Base-by-base conservation (phyloP, 129 eudicot genomes). In the Flaveria trinervia region DNA sequence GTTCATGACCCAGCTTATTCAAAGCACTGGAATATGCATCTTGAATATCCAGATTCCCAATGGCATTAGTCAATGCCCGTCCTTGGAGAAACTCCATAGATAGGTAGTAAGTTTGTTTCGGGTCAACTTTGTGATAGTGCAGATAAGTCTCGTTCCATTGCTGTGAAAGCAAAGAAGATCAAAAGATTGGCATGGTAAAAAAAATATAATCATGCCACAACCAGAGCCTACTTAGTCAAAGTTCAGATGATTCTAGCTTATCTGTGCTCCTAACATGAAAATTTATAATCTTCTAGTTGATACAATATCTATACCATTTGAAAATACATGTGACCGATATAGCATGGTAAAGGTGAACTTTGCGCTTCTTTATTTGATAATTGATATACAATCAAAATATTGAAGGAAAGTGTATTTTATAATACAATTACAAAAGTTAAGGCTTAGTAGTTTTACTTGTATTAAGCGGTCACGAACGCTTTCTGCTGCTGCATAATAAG, bases 51-150 rank as follows among this genome's bases (percentile, higher is more conserved):
- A 95, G 85, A 78, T 95, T 95, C 54, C 99, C 99, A 64, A 95
- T 89, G 56, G 97, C 99, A 82, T 95, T 95, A 57, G 95, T 91
- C 90, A 95, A 84, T 60, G 99, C 99, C 61, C 99, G 88, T 43
- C 99, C 99, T 88, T 95, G 99, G 64, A 95, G 92, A 82, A 92
- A 95, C 84, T 95, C 99, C 99, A 95, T 95, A 69, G 99, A 95
- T 55, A 95, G 55, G 75, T 95, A 95, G 92, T 95, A 95, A 79
- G 99, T 95, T 77, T 95, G 99, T 87, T 95, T 95, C 11, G 97
- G 97, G 83, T 95, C 94, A 52, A 78, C 88, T 75, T 87, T 86
- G 91, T 95, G 96, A 84, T 84, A 95, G 59, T 91, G 96, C 79
- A 80, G 77, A 84, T 95, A 95, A 22, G 99, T 95, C 79, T 95